Evolutionary conservation across 148 eudicot species (phyloP), one percentile per base, ranked within the genome.

Genomic region (Arctostaphylos glauca): DNA sequence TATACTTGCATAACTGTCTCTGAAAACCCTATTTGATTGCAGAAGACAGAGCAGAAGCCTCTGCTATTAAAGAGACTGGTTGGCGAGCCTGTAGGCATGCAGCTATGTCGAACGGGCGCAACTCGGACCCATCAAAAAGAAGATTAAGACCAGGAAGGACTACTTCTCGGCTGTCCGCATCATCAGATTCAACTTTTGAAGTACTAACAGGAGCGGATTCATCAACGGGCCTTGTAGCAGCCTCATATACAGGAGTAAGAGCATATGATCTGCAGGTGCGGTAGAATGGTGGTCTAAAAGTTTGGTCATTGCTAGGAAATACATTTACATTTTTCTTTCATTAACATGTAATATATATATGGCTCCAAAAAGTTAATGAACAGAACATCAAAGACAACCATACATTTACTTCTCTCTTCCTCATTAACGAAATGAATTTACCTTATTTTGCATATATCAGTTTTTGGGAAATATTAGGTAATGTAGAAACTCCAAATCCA

Each of bases 31-130:
- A 94, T 88, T 89, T 92, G 78, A 85, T 82, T 64, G 88, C 87
- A 81, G 88, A 87, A 82, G 86, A 82, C 74, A 90, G 86, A 80
- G 96, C 87, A 76, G 97, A 92, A 19, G 99, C 98, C 88, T 92
- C 97, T 70, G 98, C 91, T 77, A 96, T 88, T 78, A 96, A 90
- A 80, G 89, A 88, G 70, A 94, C 93, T 56, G 99, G 95, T 88
- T 88, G 98, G 81, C 95, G 96, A 83, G 98, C 99, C 91, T 96
- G 99, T 43, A 94, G 91, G 84, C 98, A 94, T 86, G 98, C 98
- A 81, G 95, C 92, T 74, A 96, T 93, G 77, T 96, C 99, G 75
- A 94, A 96, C 14, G 98, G 95, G 23, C 88, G 91, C 88, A 96
- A 82, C 85, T 90, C 95, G 70, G 92, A 89, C 74, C 99, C 99